phyloP scores from a whole-genome alignment of 1,139 yeast genomes.

The Entelexis paramagnoliae region DNA sequence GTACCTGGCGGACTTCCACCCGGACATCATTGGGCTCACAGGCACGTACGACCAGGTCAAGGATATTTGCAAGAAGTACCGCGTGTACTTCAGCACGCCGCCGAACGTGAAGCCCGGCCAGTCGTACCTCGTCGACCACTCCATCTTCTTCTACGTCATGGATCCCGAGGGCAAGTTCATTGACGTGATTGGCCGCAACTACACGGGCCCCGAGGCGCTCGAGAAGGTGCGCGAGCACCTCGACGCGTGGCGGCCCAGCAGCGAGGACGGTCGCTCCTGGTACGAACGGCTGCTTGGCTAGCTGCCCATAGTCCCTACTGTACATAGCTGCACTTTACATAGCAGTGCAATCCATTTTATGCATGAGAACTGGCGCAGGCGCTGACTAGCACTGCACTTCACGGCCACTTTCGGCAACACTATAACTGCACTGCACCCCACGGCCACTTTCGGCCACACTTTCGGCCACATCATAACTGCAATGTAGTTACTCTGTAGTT shows the following conservation, averaged over 20 bases:
- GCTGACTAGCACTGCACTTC: too few species aligned
- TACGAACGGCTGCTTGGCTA: constrained; percentile 14
- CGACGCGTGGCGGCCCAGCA: constrained; percentile 57
- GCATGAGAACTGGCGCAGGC: too few species aligned
- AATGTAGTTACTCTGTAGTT: too few species aligned
- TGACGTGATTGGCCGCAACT: constrained; percentile 89
- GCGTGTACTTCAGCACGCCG: constrained; percentile 95
- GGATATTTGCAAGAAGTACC: constrained; percentile 69
- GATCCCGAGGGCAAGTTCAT: constrained; percentile 93
- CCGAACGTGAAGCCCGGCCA: constrained; percentile 89
- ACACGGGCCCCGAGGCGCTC: constrained; percentile 69
- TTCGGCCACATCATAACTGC: too few species aligned
- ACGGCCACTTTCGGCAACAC: too few species aligned
- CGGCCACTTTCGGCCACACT: too few species aligned
- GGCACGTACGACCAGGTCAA: constrained; percentile 82
- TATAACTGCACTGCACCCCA: too few species aligned
- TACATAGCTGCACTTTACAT: background rate
- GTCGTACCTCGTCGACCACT: constrained; percentile 92
- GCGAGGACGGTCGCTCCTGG: constrained; percentile 19
- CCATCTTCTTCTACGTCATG: constrained; percentile 90
- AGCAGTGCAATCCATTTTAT: too few species aligned
- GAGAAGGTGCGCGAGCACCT: constrained; percentile 67
- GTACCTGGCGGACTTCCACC: constrained; percentile 79
- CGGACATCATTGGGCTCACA: constrained; percentile 77
- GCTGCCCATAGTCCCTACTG: background rate